Evolutionary conservation across 2,329 filamentous ascomycete genomes (phyloP).

Genomic region (Aphanocladium album): DNA sequence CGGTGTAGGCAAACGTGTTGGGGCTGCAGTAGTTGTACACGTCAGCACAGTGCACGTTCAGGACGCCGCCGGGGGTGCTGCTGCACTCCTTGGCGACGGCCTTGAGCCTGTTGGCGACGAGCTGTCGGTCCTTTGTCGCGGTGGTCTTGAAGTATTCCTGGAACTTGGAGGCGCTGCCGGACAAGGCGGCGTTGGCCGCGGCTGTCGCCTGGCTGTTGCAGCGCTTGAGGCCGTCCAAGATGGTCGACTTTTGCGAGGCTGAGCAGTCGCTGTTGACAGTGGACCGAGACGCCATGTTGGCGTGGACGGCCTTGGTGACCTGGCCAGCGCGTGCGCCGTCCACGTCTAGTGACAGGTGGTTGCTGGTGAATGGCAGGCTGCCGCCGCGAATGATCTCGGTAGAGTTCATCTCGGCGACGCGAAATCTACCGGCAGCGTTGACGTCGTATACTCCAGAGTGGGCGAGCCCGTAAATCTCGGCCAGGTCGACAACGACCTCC

Average conservation of each 20-base stretch:
- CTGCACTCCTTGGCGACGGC: conserved; percentile 7
- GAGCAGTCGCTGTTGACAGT: conserved; percentile 3
- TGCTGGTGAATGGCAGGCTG: background rate
- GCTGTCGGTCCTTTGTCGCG: background rate
- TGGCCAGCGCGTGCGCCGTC: background rate
- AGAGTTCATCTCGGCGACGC: conserved; percentile 1
- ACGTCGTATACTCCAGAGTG: background rate
- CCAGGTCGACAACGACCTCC: conserved; percentile 5
- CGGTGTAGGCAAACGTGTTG: conserved; percentile 4
- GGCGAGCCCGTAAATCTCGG: conserved; percentile 25
- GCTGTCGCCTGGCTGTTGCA: background rate
- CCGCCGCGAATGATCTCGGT: background rate
- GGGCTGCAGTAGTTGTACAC: background rate
- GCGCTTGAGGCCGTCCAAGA: background rate
- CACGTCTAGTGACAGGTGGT: background rate
- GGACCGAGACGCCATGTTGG: background rate
- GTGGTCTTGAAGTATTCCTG: conserved; percentile 6
- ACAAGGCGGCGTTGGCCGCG: background rate
- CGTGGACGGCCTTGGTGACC: conserved; percentile 5
- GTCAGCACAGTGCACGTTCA: background rate
- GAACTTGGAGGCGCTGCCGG: conserved; percentile 6
- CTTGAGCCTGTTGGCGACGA: conserved; percentile 1
- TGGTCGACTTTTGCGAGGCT: background rate
- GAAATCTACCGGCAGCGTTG: background rate
- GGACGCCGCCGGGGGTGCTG: conserved; percentile 1